A percentile compares a stretch with the other conserved stretches of the same genome.
These are phyloP conservation scores for Prillingera fragicola DNA, from an alignment of 1,284 basidiomycete genomes.

Conservation along the genomic window DNA sequence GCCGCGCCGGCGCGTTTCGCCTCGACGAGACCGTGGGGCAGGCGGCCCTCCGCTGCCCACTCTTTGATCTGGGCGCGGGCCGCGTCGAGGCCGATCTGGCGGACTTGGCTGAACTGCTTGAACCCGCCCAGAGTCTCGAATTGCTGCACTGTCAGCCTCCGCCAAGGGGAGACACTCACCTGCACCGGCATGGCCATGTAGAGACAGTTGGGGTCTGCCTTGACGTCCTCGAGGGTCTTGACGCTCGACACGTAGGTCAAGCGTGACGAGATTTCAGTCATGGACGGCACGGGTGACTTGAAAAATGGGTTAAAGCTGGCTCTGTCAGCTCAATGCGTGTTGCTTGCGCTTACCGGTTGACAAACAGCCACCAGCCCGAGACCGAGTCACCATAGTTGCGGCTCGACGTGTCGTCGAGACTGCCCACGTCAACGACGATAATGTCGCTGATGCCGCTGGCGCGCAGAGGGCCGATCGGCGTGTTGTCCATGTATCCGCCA, in stretches of 20 bases:
- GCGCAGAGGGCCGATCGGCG: conserved; percentile 86
- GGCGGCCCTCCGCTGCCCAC: conserved; percentile 72
- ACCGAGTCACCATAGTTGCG: conserved; percentile 91
- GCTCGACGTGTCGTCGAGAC: conserved; percentile 92
- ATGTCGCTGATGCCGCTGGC: conserved; percentile 84
- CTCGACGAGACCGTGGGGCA: conserved; percentile 65
- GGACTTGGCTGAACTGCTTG: conserved; percentile 53
- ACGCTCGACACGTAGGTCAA: conserved; percentile 96
- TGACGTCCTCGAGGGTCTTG: conserved; percentile 89
- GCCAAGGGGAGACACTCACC: conserved; percentile 53
- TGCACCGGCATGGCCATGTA: conserved; percentile 96
- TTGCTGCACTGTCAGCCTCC: conserved; percentile 16
- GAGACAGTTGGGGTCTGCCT: conserved; percentile 75
- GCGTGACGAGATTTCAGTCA: conserved; percentile 93
- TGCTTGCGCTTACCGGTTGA: conserved; percentile 66
- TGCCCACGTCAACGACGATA: conserved; percentile 94
- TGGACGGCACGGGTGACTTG: conserved; percentile 73
- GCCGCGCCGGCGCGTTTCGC: conserved; percentile 33
- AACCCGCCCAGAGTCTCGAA: conserved; percentile 47
- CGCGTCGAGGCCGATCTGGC: conserved; percentile 73
- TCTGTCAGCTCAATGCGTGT: conserved; percentile 25
- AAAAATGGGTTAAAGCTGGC: conserved; percentile 69
- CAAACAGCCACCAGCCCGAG: conserved; percentile 92
- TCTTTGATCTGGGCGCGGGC: conserved; percentile 67
- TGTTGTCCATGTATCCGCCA: conserved; percentile 89